phyloP scores from a whole-genome alignment of 768 basidiomycete genomes.

The Termitomyces sp. region DNA sequence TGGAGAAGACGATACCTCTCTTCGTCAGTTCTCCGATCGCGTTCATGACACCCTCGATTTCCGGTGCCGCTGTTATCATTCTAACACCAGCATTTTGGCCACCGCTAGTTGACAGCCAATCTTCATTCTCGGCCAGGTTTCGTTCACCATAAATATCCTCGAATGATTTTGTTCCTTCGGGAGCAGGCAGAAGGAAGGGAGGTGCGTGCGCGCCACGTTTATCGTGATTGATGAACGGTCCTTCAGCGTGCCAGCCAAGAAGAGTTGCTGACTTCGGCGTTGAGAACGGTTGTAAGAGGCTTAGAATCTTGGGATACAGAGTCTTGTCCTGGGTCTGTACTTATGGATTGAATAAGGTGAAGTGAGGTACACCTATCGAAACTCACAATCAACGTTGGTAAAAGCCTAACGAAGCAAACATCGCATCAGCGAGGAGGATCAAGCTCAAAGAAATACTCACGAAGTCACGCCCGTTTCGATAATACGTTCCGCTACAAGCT shows the following conservation, averaged over 20 bases:
- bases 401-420: slow-evolving; percentile 36
- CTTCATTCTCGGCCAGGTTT: slow-evolving; percentile 60
- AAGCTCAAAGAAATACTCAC: slow-evolving; percentile 39
- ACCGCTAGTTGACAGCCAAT: slow-evolving; percentile 57
- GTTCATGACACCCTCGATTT: slow-evolving; percentile 78
- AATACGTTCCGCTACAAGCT: slow-evolving; percentile 69
- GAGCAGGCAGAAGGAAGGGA: slow-evolving; percentile 58
- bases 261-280: slow-evolving; percentile 63
- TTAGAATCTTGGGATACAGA: slow-evolving; percentile 67
- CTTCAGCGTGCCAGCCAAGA: slow-evolving; percentile 90
- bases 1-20: slow-evolving; percentile 75
- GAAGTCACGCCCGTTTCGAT: slow-evolving; percentile 88
- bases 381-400: slow-evolving; percentile 72
- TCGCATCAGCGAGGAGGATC: slow-evolving; percentile 2
- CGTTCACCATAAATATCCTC: slow-evolving; percentile 70
- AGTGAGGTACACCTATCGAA: background rate
- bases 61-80: slow-evolving; percentile 85
- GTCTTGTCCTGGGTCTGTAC: slow-evolving; percentile 74
- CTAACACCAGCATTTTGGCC: slow-evolving; percentile 59
- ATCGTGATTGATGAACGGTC: slow-evolving; percentile 79
- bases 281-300: slow-evolving; percentile 65
- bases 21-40: slow-evolving; percentile 56
- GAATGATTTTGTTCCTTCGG: slow-evolving; percentile 61
- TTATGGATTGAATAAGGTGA: background rate
- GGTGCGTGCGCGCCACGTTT: slow-evolving; percentile 84